phyloP scores from a whole-genome alignment of 805 yeast species.

The Kodamaea restingae region DNA sequence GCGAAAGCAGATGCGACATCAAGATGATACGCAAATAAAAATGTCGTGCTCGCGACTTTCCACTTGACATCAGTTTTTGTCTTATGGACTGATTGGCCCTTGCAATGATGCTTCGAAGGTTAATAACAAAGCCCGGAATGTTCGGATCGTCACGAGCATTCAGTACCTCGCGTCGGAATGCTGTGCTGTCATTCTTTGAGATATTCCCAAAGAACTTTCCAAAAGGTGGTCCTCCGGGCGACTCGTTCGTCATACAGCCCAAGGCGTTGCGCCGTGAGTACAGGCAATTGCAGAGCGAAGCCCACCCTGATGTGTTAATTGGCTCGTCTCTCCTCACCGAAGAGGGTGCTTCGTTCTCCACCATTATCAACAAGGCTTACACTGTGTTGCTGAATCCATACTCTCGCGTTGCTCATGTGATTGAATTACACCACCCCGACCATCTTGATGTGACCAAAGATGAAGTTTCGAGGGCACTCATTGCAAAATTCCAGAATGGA shows the following conservation, averaged over 20 bases:
- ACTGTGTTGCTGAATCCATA: constrained; percentile 67
- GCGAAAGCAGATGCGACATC: constrained; percentile 1
- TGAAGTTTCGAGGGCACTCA: constrained; percentile 41
- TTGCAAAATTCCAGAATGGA: constrained; percentile 35
- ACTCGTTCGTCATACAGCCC: constrained; percentile 55
- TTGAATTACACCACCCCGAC: constrained; percentile 34
- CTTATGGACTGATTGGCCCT: neutral
- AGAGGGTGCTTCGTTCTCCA: constrained; percentile 35
- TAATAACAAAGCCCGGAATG: neutral
- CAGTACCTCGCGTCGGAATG: neutral
- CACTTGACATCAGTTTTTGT: neutral
- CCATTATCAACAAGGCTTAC: constrained; percentile 71
- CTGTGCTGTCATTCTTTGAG: constrained; percentile 42
- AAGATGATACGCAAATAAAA: neutral
- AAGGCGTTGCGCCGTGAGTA: constrained; percentile 67
- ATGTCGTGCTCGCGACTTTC: constrained; percentile 1
- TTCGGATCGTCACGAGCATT: neutral
- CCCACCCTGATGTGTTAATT: constrained; percentile 73
- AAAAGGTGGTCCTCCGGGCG: constrained; percentile 56
- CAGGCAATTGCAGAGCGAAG: constrained; percentile 61
- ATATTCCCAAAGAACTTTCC: constrained; percentile 78
- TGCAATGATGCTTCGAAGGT: neutral
- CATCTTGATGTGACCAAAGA: constrained; percentile 56
- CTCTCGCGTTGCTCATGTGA: constrained; percentile 44
- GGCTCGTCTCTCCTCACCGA: constrained; percentile 20